Base-by-base conservation (phyloP, 2,329 filamentous ascomycete genomes). In the Diaporthe amygdali region DNA sequence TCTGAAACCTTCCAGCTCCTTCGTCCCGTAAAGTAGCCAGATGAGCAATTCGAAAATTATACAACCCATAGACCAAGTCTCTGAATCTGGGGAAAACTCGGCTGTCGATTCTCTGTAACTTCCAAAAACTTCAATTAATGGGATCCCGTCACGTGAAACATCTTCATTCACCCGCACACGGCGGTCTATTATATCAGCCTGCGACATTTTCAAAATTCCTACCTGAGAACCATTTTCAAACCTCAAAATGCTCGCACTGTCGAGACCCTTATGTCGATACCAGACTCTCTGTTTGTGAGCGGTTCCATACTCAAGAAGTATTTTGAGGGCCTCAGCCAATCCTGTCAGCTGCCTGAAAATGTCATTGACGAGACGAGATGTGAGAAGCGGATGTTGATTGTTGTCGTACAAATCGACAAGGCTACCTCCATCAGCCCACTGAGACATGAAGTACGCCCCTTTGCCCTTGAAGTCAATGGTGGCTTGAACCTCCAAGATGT, bases 61-160 rank as follows among this genome's bases (percentile, higher is more conserved):
- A 17, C 66, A 68, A 25, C 66, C 66, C 8, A 71, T 46, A 2
- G 55, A 68, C 69, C 69, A 71, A 9, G 63, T 47, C 20, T 69
- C 55, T n/a, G n/a, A n/a, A n/a, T n/a, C n/a, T n/a, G n/a, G n/a
- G n/a, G n/a, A n/a, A n/a, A n/a, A n/a, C n/a, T n/a, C n/a, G n/a
- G n/a, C n/a, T n/a, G n/a, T n/a, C n/a, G n/a, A n/a, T n/a, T n/a
- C n/a, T n/a, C n/a, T n/a, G n/a, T n/a, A n/a, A n/a, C n/a, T n/a
- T n/a, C n/a, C n/a, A n/a, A n/a, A n/a, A n/a, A n/a, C n/a, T n/a
- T n/a, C 61, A 15, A 66, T 66, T n/a, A 22, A 49, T 3, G 37
- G 51, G 8, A 44, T 69, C 12, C 44, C 66, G 17, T 61, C 17
- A 30, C 66, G 39, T 4, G 66, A n/a, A n/a, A n/a, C n/a, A n/a